Evolutionary conservation across 2,329 filamentous ascomycete genomes (phyloP).

Genomic region (Penicillium digitatum): DNA sequence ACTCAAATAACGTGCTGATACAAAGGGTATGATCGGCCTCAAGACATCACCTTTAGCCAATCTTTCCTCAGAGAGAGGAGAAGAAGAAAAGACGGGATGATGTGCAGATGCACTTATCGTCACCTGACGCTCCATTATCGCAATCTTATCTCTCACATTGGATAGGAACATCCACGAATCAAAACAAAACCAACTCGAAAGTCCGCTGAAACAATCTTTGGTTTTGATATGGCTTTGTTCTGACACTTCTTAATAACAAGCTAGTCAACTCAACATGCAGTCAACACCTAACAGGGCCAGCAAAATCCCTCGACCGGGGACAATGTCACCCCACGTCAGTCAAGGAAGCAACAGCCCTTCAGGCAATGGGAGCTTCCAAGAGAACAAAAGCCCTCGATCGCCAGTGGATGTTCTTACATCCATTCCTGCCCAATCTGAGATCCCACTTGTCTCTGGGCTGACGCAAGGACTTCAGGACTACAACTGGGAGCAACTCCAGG

Average conservation of each 20-base stretch:
- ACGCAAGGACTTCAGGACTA: conserved; percentile 56
- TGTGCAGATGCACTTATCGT: conserved; percentile 12
- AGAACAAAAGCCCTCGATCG: conserved; percentile 13
- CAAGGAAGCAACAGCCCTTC: conserved; percentile 13
- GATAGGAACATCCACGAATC: neutral
- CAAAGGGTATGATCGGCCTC: neutral
- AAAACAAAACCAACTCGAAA: neutral
- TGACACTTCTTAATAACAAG: neutral
- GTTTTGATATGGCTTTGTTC: neutral
- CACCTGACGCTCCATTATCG: conserved; percentile 20
- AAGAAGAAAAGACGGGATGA: conserved; percentile 6
- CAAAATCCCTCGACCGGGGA: conserved; percentile 6
- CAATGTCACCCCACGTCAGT: conserved; percentile 10
- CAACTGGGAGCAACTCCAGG: conserved; percentile 74
- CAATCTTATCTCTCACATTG: conserved; percentile 2
- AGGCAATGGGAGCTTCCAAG: conserved; percentile 1
- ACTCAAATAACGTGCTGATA: neutral
- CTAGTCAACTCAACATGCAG: neutral
- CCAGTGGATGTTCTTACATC: conserved; percentile 1
- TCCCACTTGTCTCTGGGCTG: conserved; percentile 30
- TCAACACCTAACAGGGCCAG: conserved; percentile 5
- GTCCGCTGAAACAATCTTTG: neutral
- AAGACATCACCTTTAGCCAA: conserved; percentile 1
- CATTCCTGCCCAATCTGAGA: conserved; percentile 3
- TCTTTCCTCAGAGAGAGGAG: neutral